Evolutionary conservation across 2,329 filamentous ascomycete genomes (phyloP).

Genomic region (Gnomoniopsis sp.): DNA sequence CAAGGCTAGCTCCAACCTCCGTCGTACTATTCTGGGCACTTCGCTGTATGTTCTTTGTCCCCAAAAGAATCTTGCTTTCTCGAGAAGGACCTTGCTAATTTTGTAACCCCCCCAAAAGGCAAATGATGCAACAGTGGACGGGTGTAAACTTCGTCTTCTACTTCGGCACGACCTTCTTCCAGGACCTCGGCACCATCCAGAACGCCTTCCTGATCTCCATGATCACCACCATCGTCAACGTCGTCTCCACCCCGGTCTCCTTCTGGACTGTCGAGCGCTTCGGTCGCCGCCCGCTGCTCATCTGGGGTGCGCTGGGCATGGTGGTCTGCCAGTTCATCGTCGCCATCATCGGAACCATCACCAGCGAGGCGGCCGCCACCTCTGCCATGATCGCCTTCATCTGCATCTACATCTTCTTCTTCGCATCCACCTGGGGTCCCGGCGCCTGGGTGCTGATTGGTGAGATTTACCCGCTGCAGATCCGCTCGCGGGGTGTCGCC

Average conservation of each 20-base stretch:
- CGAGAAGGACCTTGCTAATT: neutral
- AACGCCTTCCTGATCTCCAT: constrained; percentile 71
- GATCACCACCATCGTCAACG: constrained; percentile 74
- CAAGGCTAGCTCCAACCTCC: constrained; percentile 54
- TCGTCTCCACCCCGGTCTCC: constrained; percentile 66
- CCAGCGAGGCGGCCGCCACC: constrained; percentile 35
- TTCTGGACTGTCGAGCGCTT: constrained; percentile 70
- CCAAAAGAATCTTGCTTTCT: neutral
- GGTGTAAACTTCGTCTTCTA: constrained; percentile 72
- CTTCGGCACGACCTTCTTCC: constrained; percentile 69
- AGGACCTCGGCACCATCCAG: constrained; percentile 58
- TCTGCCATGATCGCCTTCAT: constrained; percentile 69
- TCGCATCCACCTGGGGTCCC: constrained; percentile 68
- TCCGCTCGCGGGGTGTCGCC: constrained; percentile 68
- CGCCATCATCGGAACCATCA: constrained; percentile 53
- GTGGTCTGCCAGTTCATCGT: constrained; percentile 68
- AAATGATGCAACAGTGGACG: constrained; percentile 56
- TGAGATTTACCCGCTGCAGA: constrained; percentile 73
- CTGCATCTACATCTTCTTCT: constrained; percentile 78
- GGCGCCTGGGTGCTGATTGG: constrained; percentile 53
- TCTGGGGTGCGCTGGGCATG: constrained; percentile 69
- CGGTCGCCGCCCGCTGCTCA: constrained; percentile 66
- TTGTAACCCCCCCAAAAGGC: constrained; percentile 20
- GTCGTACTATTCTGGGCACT: constrained; percentile 54
- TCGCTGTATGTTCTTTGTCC: constrained; percentile 30